Conservation (phyloP, 2,329 filamentous ascomycete genomes). For the Cyphellophora attinorum region DNA sequence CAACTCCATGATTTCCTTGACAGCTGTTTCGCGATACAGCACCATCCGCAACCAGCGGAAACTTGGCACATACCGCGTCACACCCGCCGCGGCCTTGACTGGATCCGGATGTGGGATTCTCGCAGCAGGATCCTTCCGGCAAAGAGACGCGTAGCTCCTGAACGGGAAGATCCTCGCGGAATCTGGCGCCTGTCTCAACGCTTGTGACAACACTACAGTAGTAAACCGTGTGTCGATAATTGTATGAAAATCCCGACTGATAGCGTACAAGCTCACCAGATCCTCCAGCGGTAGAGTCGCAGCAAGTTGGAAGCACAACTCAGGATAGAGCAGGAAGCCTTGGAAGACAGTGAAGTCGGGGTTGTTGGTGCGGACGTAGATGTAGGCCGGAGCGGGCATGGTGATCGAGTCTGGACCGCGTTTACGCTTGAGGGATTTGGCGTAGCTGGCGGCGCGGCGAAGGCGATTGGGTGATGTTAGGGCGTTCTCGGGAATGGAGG, state of each 20-base stretch:
- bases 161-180: constrained; percentile 52
- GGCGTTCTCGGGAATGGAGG: constrained; percentile 7
- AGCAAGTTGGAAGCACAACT: constrained; percentile 47
- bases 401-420: constrained; percentile 4
- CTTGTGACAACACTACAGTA: constrained; percentile 49
- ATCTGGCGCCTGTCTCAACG: constrained; percentile 43
- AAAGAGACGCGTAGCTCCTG: constrained; percentile 47
- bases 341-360: constrained; percentile 18
- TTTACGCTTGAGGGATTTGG: constrained; percentile 19
- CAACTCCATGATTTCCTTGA: constrained; percentile 53
- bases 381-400: constrained; percentile 14
- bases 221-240: constrained; percentile 51
- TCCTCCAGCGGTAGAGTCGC: constrained; percentile 45
- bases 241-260: constrained; percentile 53
- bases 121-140: constrained; percentile 50
- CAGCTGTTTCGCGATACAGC: constrained; percentile 45
- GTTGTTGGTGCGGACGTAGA: constrained; percentile 13
- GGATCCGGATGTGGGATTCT: constrained; percentile 30
- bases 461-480: constrained; percentile 12
- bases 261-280: constrained; percentile 55
- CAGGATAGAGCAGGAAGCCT: constrained; percentile 27
- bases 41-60: constrained; percentile 62
- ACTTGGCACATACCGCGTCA: constrained; percentile 47
- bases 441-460: constrained; percentile 7
- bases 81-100: constrained; percentile 19